Base-by-base conservation (phyloP, 495 filamentous ascomycete species). In the Daldinia concentrica region DNA sequence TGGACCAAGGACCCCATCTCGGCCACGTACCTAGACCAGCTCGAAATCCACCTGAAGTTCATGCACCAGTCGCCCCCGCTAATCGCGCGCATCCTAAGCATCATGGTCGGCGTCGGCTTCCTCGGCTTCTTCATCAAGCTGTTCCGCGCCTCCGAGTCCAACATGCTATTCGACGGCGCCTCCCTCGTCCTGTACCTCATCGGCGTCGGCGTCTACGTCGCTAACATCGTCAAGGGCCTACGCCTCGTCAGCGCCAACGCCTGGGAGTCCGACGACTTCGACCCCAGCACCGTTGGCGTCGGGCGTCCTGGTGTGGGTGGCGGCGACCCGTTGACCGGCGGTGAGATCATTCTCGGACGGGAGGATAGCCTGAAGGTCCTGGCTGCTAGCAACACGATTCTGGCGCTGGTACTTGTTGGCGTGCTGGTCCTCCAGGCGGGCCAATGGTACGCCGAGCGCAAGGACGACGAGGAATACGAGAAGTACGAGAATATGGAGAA, bases 391-490 rank as follows among this genome's bases (percentile, higher is more conserved):
- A 96, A 98, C 78, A 97, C 95, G 3, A 99, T 99, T 70, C 75
- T 98, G 43, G 95, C 94, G 56, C 83, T 99, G 41, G 93, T 99
- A 27, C 79, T 98, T 58, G 89, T 97, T 0, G 95, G 95, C 3
- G 92, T 99, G 29, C 74, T 99, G 67, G 92, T 96, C 32, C 82
- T 99, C 75, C 96, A 99, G 88, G 94, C 93, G 7, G 95, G 96
- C 12, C 95, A 98, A 85, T 99, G 95, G 95, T 99, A 99, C 83
- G 95, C 96, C 27, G 93, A 97, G 86, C 83, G 90, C 68, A 97
- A 95, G 87, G 93, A 98, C 79, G 83, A 83, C 76, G 90, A 94
- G 80, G 95, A 98, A 81, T 84, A 83, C 68, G 90, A 87, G 78
- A 84, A 87, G 81, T 81, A 79, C 58, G 81, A 81, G 68, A 84